Base-by-base conservation (phyloP, 73 alveolate species). In the Paramecium caudatum region DNA sequence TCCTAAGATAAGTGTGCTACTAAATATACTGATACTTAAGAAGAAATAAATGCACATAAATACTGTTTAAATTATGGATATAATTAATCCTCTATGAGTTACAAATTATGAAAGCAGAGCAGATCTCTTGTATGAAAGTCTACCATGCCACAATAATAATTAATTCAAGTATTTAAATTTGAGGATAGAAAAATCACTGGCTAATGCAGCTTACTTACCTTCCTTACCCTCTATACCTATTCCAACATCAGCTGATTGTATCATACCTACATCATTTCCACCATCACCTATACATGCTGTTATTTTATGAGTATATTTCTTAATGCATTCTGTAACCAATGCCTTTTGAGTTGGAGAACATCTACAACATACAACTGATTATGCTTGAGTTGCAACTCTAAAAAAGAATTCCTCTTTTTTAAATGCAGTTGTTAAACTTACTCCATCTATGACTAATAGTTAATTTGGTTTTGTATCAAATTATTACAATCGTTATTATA, bases 181-280 rank as follows among this genome's bases (percentile, higher is more conserved):
- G 27, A 63, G 82, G 21, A 96, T 96, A 6, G 98, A 91, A 62
- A 91, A 95, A 83, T 96, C 99, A 13, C 97, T 82, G 3, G 99
- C 99, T 10, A 97, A 91, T 0, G 99, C 94, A 13, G 99, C 99
- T 90, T 97, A 94, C 46, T 82, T 91, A 4, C 99, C 99, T 94
- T 97, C 99, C 84, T 97, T 96, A 34, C 99, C 99, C 32, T 68
- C 98, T 16, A 97, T 95, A n/a, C 99, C 99, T 15, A 97, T 94
- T 32, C 99, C 99, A 5, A 97, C 97, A 91, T 97, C 96, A 37
- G 99, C 96, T n/a, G 86, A 49, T 62, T 86, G 25, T 82, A 94
- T 95, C 98, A 95, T 95, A 3, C 98, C 98, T 0, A 98, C 99
- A 91, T 98, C 99, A 91, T 98, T 98, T 8, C 99, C 99, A 12